Conservation (phyloP, 176 grass and related monocot species). For the Rhynchospora pubera region DNA sequence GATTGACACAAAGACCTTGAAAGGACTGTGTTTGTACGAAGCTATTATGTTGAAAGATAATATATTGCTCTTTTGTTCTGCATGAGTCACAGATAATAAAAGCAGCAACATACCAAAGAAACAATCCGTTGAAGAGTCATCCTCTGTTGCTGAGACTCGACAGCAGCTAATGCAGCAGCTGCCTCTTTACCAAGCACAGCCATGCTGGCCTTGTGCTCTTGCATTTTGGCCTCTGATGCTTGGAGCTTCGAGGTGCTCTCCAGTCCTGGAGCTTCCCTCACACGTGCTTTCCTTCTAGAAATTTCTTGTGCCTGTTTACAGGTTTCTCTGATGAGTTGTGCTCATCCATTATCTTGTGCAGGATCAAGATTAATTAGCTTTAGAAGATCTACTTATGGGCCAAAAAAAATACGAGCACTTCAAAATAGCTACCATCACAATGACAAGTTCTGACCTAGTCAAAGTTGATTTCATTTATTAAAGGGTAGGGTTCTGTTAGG, state of each 20-base stretch:
- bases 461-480: neutral
- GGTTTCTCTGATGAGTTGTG: constrained; percentile 14
- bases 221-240: constrained; percentile 80
- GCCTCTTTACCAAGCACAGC: constrained; percentile 96
- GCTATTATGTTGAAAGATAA: neutral
- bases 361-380: neutral
- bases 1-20: neutral
- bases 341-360: neutral
- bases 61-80: neutral
- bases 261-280: constrained; percentile 72
- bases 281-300: constrained; percentile 73
- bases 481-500: neutral
- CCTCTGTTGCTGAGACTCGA: constrained; percentile 89
- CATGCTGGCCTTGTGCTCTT: constrained; percentile 87
- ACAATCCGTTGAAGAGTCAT: constrained; percentile 75
- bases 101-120: constrained; percentile 48
- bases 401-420: neutral
- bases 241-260: constrained; percentile 86
- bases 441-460: neutral
- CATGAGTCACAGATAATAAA: neutral
- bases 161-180: constrained; percentile 58
- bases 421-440: neutral
- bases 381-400: neutral
- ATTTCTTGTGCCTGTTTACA: constrained; percentile 74
- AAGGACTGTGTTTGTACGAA: neutral